Conservation (phyloP, 805 yeast species). For the Yarrowia osloensis region DNA sequence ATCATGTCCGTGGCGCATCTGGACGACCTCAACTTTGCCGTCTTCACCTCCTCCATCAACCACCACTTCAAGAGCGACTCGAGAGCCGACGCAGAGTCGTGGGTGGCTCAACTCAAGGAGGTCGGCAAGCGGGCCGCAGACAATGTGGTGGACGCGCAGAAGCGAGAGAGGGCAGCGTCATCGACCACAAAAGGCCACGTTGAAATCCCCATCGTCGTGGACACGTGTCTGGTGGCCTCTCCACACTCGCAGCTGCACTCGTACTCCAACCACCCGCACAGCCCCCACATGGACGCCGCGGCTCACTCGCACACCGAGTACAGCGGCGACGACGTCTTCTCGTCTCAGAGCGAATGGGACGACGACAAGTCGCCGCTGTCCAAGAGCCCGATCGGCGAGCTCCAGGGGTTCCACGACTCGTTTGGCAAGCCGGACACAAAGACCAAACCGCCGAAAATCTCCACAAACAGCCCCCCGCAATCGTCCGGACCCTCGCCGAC, state of each 20-base stretch:
- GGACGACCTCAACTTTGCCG: conserved; percentile 38
- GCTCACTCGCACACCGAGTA: conserved; percentile 28
- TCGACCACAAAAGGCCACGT: conserved; percentile 3
- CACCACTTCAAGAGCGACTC: conserved; percentile 40
- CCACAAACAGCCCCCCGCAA: conserved; percentile 21
- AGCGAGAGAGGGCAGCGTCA: conserved; percentile 30
- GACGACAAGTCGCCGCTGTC: conserved; percentile 24
- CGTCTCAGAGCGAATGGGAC: conserved; percentile 28
- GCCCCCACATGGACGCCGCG: neutral
- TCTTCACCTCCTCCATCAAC: conserved; percentile 41
- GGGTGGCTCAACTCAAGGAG: conserved; percentile 37
- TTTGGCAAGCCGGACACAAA: neutral
- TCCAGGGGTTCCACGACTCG: neutral
- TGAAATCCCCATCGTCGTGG: conserved; percentile 6
- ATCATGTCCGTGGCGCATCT: conserved; percentile 41
- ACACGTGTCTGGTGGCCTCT: neutral
- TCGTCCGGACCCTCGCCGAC: conserved; percentile 3
- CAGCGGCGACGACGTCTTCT: conserved; percentile 29
- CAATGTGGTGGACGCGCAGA: conserved; percentile 33
- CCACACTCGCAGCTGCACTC: neutral
- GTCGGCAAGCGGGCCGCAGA: conserved; percentile 37
- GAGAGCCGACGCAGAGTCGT: conserved; percentile 38
- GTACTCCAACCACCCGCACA: conserved; percentile 30
- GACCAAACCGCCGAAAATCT: conserved; percentile 18
- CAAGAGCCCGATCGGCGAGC: neutral